A percentile compares a stretch with the other conserved stretches of the same genome.
These are phyloP conservation scores for Teunomyces atbi DNA, from an alignment of 805 yeast genomes.

Conservation along the genomic window DNA sequence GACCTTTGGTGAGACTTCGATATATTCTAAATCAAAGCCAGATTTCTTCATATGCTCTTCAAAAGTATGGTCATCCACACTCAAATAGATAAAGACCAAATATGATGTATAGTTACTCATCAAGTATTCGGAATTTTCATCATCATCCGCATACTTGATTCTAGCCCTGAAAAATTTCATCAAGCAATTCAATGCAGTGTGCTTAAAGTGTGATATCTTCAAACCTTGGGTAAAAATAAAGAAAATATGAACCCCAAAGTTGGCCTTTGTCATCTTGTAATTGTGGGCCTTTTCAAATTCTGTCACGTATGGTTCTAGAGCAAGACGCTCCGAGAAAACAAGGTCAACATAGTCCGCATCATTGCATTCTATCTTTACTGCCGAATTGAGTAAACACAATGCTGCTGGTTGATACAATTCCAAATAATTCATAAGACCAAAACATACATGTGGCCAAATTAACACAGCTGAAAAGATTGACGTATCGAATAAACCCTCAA, in stretches of 20 bases:
- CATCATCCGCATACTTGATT: slow-evolving; percentile 25
- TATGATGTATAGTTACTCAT: slow-evolving; percentile 10
- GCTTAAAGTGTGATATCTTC: slow-evolving; percentile 54
- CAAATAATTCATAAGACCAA: slow-evolving; percentile 27
- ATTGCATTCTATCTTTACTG: slow-evolving; percentile 21
- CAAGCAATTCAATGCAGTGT: slow-evolving; percentile 46
- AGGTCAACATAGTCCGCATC: slow-evolving; percentile 25
- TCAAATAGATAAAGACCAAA: slow-evolving; percentile 34
- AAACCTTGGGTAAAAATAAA: slow-evolving; percentile 55
- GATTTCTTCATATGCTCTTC: slow-evolving; percentile 20
- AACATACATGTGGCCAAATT: slow-evolving; percentile 46
- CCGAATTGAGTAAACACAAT: slow-evolving; percentile 27
- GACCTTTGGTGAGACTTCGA: slow-evolving; percentile 6
- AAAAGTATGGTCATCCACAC: slow-evolving; percentile 24
- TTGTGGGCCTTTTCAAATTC: slow-evolving; percentile 44
- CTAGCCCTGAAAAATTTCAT: slow-evolving; percentile 43
- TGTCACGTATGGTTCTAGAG: slow-evolving; percentile 41
- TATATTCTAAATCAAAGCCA: slow-evolving; percentile 15
- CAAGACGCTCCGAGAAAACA: slow-evolving; percentile 29
- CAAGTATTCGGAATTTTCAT: neutral
- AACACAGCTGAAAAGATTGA: slow-evolving; percentile 48
- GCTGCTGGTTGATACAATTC: slow-evolving; percentile 33
- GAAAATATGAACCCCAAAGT: slow-evolving; percentile 52
- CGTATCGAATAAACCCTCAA: slow-evolving; percentile 45
- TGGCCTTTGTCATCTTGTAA: slow-evolving; percentile 39